Percentiles rank a stretch among this genome's conserved stretches.
Conservation (phyloP, 169 alveolate genomes). For the Theileria annulata region DNA sequence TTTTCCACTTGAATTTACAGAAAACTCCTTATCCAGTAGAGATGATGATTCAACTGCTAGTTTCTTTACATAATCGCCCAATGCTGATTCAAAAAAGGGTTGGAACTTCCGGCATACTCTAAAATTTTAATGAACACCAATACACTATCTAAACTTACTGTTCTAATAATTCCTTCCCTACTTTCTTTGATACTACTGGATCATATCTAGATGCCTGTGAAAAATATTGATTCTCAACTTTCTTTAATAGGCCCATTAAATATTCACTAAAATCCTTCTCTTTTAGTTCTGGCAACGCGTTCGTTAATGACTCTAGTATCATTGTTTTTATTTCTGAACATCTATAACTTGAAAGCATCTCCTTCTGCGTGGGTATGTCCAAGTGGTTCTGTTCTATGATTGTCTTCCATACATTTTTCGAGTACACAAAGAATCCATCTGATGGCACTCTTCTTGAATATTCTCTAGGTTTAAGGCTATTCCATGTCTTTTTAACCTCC, state of each 20-base stretch:
- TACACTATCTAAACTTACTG: background rate
- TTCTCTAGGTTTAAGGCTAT: constrained; percentile 65
- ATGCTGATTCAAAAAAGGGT: constrained; percentile 61
- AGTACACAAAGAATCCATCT: constrained; percentile 84
- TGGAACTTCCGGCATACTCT: constrained; percentile 62
- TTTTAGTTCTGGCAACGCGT: constrained; percentile 32
- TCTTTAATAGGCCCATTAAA: constrained; percentile 47
- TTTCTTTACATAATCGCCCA: constrained; percentile 53
- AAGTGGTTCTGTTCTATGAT: constrained; percentile 82
- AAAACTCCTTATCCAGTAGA: constrained; percentile 60
- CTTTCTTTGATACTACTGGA: constrained; percentile 54
- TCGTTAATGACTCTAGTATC: constrained; percentile 55
- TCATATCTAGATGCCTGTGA: constrained; percentile 72
- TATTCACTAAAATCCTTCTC: constrained; percentile 60
- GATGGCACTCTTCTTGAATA: constrained; percentile 85
- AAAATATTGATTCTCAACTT: constrained; percentile 64
- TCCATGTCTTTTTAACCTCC: constrained; percentile 68
- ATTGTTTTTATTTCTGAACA: constrained; percentile 80
- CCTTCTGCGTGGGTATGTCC: constrained; percentile 85
- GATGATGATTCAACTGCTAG: constrained; percentile 57
- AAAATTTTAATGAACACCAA: no score
- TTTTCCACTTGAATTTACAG: constrained; percentile 54
- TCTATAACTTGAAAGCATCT: constrained; percentile 82
- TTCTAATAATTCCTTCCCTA: constrained; percentile 54
- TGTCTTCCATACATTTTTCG: constrained; percentile 73